Conservation (phyloP, 805 yeast species). For the Komagataella pseudopastoris region DNA sequence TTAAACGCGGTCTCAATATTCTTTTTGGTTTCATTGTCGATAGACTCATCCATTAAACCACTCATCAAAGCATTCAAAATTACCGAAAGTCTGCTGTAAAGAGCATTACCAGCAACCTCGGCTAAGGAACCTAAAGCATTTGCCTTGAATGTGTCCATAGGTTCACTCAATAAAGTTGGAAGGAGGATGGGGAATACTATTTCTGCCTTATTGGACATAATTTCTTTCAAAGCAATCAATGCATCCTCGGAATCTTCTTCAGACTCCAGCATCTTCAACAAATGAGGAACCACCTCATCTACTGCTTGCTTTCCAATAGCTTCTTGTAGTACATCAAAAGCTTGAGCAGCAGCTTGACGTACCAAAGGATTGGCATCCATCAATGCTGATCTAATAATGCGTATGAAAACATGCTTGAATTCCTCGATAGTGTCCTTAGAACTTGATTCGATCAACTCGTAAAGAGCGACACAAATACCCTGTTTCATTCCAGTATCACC, state of each 20-base stretch:
- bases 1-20: slow-evolving; percentile 47
- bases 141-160: slow-evolving; percentile 78
- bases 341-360: slow-evolving; percentile 82
- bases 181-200: slow-evolving; percentile 87
- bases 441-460: slow-evolving; percentile 73
- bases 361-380: slow-evolving; percentile 63
- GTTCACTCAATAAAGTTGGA: slow-evolving; percentile 72
- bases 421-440: slow-evolving; percentile 42
- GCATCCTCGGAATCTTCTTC: slow-evolving; percentile 54
- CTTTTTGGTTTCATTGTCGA: slow-evolving; percentile 20
- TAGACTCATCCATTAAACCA: slow-evolving; percentile 27
- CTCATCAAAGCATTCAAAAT: slow-evolving; percentile 66
- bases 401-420: slow-evolving; percentile 57
- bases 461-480: slow-evolving; percentile 91
- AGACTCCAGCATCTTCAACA: slow-evolving; percentile 52
- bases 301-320: slow-evolving; percentile 74
- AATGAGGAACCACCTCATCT: slow-evolving; percentile 78
- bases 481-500: slow-evolving; percentile 80
- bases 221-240: slow-evolving; percentile 76
- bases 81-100: slow-evolving; percentile 56
- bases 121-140: slow-evolving; percentile 77
- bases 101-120: slow-evolving; percentile 76
- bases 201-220: slow-evolving; percentile 82
- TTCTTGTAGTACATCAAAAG: slow-evolving; percentile 80
- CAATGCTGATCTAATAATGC: slow-evolving; percentile 65